Conservation (phyloP, 2,329 filamentous ascomycete genomes). For the Myriangium duriaei region DNA sequence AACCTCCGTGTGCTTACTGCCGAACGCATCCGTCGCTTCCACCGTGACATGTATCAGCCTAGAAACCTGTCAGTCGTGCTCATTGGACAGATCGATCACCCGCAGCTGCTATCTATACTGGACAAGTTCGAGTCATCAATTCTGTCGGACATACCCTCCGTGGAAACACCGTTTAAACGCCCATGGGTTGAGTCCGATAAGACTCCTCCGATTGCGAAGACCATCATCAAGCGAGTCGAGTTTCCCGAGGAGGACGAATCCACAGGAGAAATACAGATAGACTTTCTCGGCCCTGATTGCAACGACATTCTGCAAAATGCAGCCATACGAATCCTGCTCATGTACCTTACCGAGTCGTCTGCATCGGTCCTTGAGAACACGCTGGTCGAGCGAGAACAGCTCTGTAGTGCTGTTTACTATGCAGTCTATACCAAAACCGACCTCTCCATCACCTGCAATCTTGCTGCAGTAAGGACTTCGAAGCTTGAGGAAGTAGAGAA, state of each 20-base stretch:
- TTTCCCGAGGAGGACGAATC: conserved; percentile 97
- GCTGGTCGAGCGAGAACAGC: conserved; percentile 83
- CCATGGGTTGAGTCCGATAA: conserved; percentile 87
- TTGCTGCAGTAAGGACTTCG: conserved; percentile 76
- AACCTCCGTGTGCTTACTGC: conserved; percentile 74
- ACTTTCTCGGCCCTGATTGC: conserved; percentile 76
- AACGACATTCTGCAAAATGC: conserved; percentile 47
- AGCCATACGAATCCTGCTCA: conserved; percentile 67
- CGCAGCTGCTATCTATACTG: conserved; percentile 65
- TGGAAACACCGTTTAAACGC: conserved; percentile 63
- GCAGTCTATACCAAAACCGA: conserved; percentile 69
- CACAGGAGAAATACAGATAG: conserved; percentile 73
- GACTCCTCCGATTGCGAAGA: conserved; percentile 58
- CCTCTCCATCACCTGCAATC: conserved; percentile 71
- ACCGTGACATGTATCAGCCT: conserved; percentile 94
- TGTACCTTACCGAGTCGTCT: conserved; percentile 85
- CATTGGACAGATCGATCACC: conserved; percentile 81
- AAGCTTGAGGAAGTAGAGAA: conserved; percentile 76
- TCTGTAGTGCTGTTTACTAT: conserved; percentile 75
- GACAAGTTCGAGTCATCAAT: conserved; percentile 84
- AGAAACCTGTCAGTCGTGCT: conserved; percentile 87
- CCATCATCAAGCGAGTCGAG: conserved; percentile 64
- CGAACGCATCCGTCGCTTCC: conserved; percentile 86
- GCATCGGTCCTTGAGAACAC: conserved; percentile 84
- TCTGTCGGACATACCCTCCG: conserved; percentile 63